Evolutionary conservation across 768 basidiomycete genomes (phyloP).

Genomic region (Mycena olivaceomarginata): DNA sequence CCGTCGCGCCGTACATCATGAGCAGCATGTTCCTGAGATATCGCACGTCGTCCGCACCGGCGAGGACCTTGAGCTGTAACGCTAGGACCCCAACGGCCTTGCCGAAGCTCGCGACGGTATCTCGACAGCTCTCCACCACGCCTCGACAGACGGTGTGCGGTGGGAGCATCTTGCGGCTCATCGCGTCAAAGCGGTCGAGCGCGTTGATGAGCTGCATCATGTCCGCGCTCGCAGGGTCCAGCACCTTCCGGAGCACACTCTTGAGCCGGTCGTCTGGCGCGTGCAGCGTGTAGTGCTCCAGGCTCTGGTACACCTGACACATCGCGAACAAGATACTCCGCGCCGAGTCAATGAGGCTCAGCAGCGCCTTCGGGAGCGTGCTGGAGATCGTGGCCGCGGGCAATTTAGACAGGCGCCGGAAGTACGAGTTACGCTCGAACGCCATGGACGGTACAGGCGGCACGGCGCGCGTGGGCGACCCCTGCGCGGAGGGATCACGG

Average conservation of each 20-base stretch:
- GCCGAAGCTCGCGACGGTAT: slow-evolving; percentile 88
- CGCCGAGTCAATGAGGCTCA: slow-evolving; percentile 88
- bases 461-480: slow-evolving; percentile 60
- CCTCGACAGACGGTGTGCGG: slow-evolving; percentile 83
- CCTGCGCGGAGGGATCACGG: slow-evolving; percentile 41
- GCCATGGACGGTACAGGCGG: slow-evolving; percentile 77
- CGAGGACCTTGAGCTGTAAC: slow-evolving; percentile 87
- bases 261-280: slow-evolving; percentile 90
- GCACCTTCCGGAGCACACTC: slow-evolving; percentile 86
- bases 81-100: slow-evolving; percentile 92
- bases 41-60: slow-evolving; percentile 86
- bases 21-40: slow-evolving; percentile 91
- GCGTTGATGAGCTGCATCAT: slow-evolving; percentile 91
- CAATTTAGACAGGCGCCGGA: slow-evolving; percentile 91
- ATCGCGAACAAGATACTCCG: slow-evolving; percentile 94
- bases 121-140: slow-evolving; percentile 89
- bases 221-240: slow-evolving; percentile 89
- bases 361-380: slow-evolving; percentile 81
- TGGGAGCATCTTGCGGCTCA: slow-evolving; percentile 82
- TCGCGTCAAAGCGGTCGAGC: slow-evolving; percentile 93
- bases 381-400: slow-evolving; percentile 76
- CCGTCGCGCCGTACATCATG: slow-evolving; percentile 92
- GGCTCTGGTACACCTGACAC: slow-evolving; percentile 92
- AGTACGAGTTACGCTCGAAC: slow-evolving; percentile 93
- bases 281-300: slow-evolving; percentile 91